phyloP scores from a whole-genome alignment of 306 rosid species.

The Crotalaria pallida region DNA sequence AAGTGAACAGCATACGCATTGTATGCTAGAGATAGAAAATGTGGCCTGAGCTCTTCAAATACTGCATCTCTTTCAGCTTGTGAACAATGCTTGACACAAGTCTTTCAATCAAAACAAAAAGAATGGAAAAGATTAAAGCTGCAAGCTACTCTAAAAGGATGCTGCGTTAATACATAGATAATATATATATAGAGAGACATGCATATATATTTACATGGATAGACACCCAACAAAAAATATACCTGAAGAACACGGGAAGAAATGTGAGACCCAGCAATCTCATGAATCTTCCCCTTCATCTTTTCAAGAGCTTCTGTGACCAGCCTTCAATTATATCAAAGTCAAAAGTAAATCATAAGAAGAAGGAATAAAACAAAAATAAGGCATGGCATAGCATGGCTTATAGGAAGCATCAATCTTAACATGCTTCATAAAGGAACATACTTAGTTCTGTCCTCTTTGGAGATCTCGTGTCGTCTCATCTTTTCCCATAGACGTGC shows the following conservation, averaged over 20 bases:
- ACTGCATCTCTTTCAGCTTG: conserved; percentile 72
- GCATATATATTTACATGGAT: too few relatives aligned
- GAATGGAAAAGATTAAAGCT: conserved; percentile 21
- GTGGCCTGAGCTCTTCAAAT: conserved; percentile 85
- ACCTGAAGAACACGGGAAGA: conserved; percentile 97
- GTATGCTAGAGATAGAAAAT: conserved; percentile 65
- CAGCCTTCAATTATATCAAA: conserved; percentile 38
- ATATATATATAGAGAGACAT: too few relatives aligned
- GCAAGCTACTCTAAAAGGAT: neutral
- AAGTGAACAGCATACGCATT: conserved; percentile 82
- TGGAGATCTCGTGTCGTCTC: conserved; percentile 67
- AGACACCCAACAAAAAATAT: neutral
- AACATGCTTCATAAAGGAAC: conserved; percentile 14
- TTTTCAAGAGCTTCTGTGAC: conserved; percentile 73
- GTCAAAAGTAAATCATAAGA: neutral
- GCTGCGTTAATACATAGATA: neutral
- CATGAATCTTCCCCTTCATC: conserved; percentile 95
- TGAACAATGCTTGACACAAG: conserved; percentile 84
- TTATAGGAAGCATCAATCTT: neutral
- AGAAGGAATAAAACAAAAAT: neutral
- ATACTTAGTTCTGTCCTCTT: conserved; percentile 83
- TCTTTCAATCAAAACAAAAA: conserved; percentile 34
- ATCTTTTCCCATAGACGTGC: conserved; percentile 91
- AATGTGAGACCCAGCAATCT: conserved; percentile 85
- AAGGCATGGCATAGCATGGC: neutral